Evolutionary conservation across 345 rosid genomes (phyloP), one percentile per base, ranked within the genome.

Genomic region (Eucalyptus pumila): DNA sequence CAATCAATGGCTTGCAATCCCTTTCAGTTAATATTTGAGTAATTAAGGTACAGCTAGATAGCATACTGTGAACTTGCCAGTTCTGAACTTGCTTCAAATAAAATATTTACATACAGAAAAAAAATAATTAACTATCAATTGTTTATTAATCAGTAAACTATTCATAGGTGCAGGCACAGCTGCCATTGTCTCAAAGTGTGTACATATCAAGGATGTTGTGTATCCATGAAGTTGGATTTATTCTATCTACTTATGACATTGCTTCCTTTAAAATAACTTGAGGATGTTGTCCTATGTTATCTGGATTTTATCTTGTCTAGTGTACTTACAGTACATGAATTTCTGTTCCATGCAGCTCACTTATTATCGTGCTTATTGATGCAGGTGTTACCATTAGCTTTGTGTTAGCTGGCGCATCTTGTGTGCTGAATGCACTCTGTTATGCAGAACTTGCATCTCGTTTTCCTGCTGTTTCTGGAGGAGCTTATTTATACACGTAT

Each of bases 401-500:
- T 93, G 85, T 95, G 86, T 93, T 97, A 56, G 99, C 99, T 72
- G 99, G 99, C 51, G 95, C 96, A 23, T 97, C 98, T 17, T 96
- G 98, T 89, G 95, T 96, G 92, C 86, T 97, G 89, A 96, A 96
- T 92, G 99, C 98, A 17, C 96, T 97, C n/a, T 97, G 98, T 80
- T 97, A 96, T 89, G 99, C 99, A 15, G 99, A 97, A 90, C 92
- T 97, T 27, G 95, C 99, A 12, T 94, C 98, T 44, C 97, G 97
- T 44, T 94, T 97, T 86, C 99, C 99, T 54, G 99, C 99, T 76
- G 97, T 97, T 88, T 98, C 97, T 40, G 99, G 99, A 17, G 99
- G 99, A 92, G 99, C 99, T 32, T 98, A 96, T 93, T 87, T 96
- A 93, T 96, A 96, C 86, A 49, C 98, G 0, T 96, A 97, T 76